Percentiles rank a stretch among this genome's conserved stretches.
phyloP scores from a whole-genome alignment of 1,284 basidiomycete species.

The Melampsora americana region DNA sequence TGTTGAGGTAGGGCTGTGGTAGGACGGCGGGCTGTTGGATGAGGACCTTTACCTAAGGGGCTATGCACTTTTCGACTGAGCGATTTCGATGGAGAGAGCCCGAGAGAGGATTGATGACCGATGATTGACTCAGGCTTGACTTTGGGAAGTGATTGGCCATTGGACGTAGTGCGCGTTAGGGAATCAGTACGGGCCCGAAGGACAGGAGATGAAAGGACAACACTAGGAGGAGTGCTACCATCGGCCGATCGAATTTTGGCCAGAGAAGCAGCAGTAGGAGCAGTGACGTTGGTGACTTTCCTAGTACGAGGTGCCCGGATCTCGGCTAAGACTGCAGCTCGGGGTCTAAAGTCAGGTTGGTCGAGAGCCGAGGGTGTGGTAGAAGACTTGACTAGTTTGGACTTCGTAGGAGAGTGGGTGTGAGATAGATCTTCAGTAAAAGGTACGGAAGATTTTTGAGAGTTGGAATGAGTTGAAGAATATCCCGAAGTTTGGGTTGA shows the following conservation, averaged over 20 bases:
- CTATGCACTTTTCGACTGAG: neutral
- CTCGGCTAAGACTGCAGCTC: conserved; percentile 18
- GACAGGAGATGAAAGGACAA: neutral
- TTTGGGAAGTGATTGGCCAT: neutral
- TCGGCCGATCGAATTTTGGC: conserved; percentile 27
- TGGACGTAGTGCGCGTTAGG: neutral
- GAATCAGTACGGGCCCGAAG: neutral
- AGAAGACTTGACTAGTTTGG: neutral
- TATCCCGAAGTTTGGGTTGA: conserved; percentile 4
- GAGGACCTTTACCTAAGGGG: too few species aligned
- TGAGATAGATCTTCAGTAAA: neutral
- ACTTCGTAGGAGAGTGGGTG: neutral
- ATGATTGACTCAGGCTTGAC: neutral
- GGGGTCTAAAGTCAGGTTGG: neutral
- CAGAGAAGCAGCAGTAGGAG: conserved; percentile 37
- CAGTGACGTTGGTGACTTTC: conserved; percentile 28
- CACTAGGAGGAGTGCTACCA: neutral
- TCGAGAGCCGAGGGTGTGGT: neutral
- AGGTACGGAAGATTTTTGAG: neutral
- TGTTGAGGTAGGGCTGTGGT: neutral
- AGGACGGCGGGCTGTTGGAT: neutral
- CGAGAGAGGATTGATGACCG: neutral
- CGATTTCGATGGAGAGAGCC: neutral
- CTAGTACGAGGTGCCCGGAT: neutral
- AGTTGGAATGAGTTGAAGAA: neutral